These are phyloP conservation scores for Fusarium sp. DNA, from an alignment of 2,329 filamentous ascomycete species.

Conservation along the genomic window DNA sequence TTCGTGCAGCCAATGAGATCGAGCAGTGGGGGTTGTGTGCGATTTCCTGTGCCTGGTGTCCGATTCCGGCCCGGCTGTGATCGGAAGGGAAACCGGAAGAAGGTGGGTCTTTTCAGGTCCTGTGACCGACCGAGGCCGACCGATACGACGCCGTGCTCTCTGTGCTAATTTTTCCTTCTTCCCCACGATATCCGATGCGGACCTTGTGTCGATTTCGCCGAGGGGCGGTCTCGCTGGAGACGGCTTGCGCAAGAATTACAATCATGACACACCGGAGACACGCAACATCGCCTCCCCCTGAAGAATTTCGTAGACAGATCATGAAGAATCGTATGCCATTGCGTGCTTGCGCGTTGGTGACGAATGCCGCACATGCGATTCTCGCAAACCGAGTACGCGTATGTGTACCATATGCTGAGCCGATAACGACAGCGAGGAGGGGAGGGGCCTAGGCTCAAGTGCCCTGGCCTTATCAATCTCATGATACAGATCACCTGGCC, in stretches of 20 bases:
- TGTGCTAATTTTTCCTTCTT: neutral
- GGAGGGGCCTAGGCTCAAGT: neutral
- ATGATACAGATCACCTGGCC: conserved; percentile 45
- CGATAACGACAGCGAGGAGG: conserved; percentile 23
- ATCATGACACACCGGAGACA: conserved; percentile 25
- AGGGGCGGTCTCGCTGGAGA: conserved; percentile 14
- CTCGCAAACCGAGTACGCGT: conserved; percentile 27
- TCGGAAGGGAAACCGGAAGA: conserved; percentile 48
- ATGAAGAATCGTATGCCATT: conserved; percentile 6
- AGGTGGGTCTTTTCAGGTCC: conserved; percentile 32
- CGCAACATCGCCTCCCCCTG: conserved; percentile 21
- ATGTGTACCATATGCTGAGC: conserved; percentile 3
- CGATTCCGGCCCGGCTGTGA: conserved; percentile 38
- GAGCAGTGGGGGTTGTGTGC: neutral
- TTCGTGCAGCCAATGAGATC: conserved; percentile 26
- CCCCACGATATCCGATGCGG: conserved; percentile 9
- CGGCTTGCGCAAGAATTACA: conserved; percentile 31
- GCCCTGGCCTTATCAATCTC: conserved; percentile 44
- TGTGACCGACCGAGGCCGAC: conserved; percentile 40
- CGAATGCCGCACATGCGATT: conserved; percentile 25
- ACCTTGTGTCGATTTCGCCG: conserved; percentile 41
- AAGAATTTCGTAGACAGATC: conserved; percentile 4
- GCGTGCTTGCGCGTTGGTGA: conserved; percentile 32
- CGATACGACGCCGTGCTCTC: conserved; percentile 35
- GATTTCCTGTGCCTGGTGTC: conserved; percentile 31